These are phyloP conservation scores for Candida tropicalis DNA, from an alignment of 1,139 yeast species.

Conservation along the genomic window DNA sequence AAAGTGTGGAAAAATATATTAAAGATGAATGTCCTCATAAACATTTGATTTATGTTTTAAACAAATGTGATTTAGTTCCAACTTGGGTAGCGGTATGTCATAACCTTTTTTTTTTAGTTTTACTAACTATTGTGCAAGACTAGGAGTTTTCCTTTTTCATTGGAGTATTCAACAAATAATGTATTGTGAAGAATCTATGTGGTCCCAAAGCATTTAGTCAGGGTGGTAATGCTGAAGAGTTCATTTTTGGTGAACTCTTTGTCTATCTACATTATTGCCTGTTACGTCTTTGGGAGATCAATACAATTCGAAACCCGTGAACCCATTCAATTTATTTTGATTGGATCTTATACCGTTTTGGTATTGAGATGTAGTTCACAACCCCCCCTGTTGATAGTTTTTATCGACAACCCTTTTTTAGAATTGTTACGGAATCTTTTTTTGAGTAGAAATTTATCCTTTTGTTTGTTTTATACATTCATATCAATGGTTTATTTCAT, in stretches of 20 bases:
- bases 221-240: slow-evolving; percentile 47
- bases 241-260: slow-evolving; percentile 17
- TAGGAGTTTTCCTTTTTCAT: background rate
- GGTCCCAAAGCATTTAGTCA: slow-evolving; percentile 68
- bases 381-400: slow-evolving; percentile 37
- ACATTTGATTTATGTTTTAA: slow-evolving; percentile 90
- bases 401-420: slow-evolving; percentile 39
- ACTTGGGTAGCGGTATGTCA: slow-evolving; percentile 99
- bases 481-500: slow-evolving; percentile 52
- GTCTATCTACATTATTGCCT: slow-evolving; percentile 25
- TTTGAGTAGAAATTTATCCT: slow-evolving; percentile 64
- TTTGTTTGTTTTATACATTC: slow-evolving; percentile 16
- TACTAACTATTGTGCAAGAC: slow-evolving; percentile 1
- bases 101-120: slow-evolving; percentile 9
- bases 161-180: background rate
- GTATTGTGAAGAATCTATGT: background rate
- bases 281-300: slow-evolving; percentile 22
- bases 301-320: slow-evolving; percentile 27
- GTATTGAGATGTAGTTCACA: slow-evolving; percentile 44
- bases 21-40: slow-evolving; percentile 95
- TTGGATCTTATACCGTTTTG: slow-evolving; percentile 40
- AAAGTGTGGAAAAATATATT: slow-evolving; percentile 89
- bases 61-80: slow-evolving; percentile 98
- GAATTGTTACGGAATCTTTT: slow-evolving; percentile 48
- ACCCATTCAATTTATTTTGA: slow-evolving; percentile 30